Evolutionary conservation across 139 green algal genomes (phyloP).

Genomic region (Auxenochlorella protothecoides): DNA sequence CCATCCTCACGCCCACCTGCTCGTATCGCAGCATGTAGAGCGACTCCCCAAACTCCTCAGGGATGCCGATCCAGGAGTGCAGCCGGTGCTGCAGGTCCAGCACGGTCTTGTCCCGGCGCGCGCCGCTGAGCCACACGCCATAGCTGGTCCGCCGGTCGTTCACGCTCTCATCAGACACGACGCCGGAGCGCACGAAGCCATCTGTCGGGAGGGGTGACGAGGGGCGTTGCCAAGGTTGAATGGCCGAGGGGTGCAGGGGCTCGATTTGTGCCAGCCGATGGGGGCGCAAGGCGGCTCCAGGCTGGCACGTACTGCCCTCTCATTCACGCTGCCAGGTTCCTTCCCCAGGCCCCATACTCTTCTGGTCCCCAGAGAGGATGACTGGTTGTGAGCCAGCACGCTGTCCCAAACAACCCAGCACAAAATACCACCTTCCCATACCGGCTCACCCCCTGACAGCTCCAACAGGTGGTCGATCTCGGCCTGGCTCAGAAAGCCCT

Average conservation of each 20-base stretch:
- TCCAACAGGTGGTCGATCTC: conserved; percentile 28
- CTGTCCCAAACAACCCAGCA: background rate
- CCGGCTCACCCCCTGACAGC: conserved; percentile 3
- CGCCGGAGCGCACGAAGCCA: conserved; percentile 6
- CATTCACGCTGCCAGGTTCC: too few relatives aligned
- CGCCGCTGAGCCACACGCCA: conserved; percentile 15
- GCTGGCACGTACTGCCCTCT: too few relatives aligned
- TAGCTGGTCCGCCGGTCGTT: conserved; percentile 2
- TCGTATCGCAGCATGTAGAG: conserved; percentile 20
- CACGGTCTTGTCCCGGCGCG: conserved; percentile 8
- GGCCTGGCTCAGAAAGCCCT: conserved; percentile 10
- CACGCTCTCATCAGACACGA: conserved; percentile 1
- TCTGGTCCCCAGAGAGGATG: too few relatives aligned
- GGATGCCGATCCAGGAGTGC: conserved; percentile 18
- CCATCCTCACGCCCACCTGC: background rate
- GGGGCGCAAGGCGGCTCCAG: too few relatives aligned
- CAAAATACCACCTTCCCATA: background rate
- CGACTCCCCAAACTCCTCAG: conserved; percentile 23
- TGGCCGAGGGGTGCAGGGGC: too few relatives aligned
- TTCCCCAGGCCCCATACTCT: too few relatives aligned
- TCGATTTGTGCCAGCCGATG: background rate
- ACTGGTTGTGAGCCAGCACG: too few relatives aligned
- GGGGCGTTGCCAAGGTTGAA: background rate
- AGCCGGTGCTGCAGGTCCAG: conserved; percentile 23
- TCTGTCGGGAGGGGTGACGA: background rate